These are phyloP conservation scores for Capsicum rhomboideum DNA, from an alignment of 257 asterid species.

Conservation along the genomic window DNA sequence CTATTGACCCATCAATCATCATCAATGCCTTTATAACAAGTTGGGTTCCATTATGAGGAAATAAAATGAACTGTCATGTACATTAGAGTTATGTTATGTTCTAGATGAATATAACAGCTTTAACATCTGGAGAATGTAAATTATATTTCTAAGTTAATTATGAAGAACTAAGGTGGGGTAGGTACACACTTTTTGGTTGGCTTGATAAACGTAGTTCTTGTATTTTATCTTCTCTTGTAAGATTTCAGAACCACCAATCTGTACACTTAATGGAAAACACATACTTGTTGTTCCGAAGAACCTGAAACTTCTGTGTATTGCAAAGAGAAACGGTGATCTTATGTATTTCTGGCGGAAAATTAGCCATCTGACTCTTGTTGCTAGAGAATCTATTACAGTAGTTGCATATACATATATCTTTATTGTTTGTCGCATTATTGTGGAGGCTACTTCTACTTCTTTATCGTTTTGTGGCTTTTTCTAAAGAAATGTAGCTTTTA, in stretches of 20 bases:
- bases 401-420: neutral
- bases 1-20: neutral
- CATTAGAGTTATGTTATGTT: neutral
- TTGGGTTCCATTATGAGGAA: neutral
- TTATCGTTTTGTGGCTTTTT: neutral
- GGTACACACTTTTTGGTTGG: neutral
- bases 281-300: neutral
- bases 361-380: neutral
- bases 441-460: neutral
- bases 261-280: neutral
- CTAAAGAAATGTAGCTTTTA: neutral
- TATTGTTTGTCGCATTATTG: neutral
- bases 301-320: neutral
- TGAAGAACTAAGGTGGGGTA: neutral
- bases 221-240: neutral
- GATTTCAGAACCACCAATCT: neutral
- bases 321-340: neutral
- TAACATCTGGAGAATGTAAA: neutral
- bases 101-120: neutral
- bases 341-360: neutral
- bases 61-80: neutral
- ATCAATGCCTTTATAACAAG: neutral
- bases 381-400: neutral
- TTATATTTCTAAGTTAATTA: neutral
- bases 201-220: neutral